A percentile compares a stretch with the other conserved stretches of the same genome.
These are phyloP conservation scores for Gnomoniopsis sp. DNA, from an alignment of 2,329 filamentous ascomycete genomes.

Conservation along the genomic window DNA sequence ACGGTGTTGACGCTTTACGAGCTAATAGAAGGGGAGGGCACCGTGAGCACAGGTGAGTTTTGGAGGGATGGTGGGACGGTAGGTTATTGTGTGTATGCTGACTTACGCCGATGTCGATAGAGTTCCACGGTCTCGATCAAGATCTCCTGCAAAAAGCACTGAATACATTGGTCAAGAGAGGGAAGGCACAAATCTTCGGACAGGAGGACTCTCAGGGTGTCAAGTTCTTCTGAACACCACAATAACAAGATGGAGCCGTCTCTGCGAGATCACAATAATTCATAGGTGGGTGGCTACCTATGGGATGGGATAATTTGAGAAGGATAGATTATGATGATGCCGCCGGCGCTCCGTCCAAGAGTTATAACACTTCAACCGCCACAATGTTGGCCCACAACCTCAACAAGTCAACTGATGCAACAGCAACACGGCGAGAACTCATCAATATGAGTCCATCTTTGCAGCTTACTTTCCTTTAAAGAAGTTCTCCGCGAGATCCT, in stretches of 20 bases:
- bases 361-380: neutral
- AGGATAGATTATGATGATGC: neutral
- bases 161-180: slow-evolving; percentile 78
- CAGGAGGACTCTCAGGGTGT: slow-evolving; percentile 84
- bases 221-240: slow-evolving; percentile 78
- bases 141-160: slow-evolving; percentile 78
- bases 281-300: neutral
- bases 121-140: slow-evolving; percentile 84
- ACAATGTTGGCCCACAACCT: neutral
- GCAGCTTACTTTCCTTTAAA: slow-evolving; percentile 25
- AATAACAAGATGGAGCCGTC: neutral
- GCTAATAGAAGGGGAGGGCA: slow-evolving; percentile 80
- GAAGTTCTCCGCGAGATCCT: slow-evolving; percentile 53
- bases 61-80: neutral
- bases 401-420: neutral
- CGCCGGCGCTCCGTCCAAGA: neutral
- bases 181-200: slow-evolving; percentile 92
- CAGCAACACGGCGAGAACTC: slow-evolving; percentile 19
- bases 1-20: slow-evolving; percentile 91
- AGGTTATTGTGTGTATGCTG: neutral
- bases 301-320: neutral
- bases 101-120: slow-evolving; percentile 36
- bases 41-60: slow-evolving; percentile 59
- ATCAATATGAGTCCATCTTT: slow-evolving; percentile 7
- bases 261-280: neutral